A percentile compares a stretch with the other conserved stretches of the same genome.
These are phyloP conservation scores for Ustilago sp. DNA, from an alignment of 1,284 basidiomycete genomes.

Conservation along the genomic window DNA sequence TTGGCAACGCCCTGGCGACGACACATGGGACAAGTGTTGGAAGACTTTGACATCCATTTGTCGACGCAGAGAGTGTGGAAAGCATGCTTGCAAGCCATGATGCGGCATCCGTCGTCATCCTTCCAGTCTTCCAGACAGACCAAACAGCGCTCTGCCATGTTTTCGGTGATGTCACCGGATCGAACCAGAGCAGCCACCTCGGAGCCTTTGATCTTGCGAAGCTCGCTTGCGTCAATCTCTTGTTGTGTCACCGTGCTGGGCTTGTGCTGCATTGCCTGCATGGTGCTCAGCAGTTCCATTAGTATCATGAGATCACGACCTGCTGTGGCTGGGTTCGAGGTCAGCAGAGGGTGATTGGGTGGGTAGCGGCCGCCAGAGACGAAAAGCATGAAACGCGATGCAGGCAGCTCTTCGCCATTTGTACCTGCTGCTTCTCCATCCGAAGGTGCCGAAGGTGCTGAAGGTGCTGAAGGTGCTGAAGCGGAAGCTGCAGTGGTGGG, in stretches of 20 bases:
- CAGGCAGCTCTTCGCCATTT: conserved; percentile 29
- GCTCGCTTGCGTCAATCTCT: conserved; percentile 60
- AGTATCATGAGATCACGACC: conserved; percentile 66
- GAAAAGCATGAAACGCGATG: conserved; percentile 66
- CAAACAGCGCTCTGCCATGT: conserved; percentile 63
- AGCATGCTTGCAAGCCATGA: conserved; percentile 61
- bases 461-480: not conserved
- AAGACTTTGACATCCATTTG: conserved; percentile 57
- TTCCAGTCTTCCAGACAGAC: conserved; percentile 67
- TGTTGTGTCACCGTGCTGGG: conserved; percentile 57
- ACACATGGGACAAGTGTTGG: conserved; percentile 64
- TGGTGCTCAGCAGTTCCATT: conserved; percentile 65
- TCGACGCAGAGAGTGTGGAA: conserved; percentile 64
- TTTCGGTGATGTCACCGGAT: conserved; percentile 59
- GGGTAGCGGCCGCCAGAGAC: conserved; percentile 65
- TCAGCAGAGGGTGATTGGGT: conserved; percentile 62
- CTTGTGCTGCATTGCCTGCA: conserved; percentile 59
- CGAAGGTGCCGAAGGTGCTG: not conserved
- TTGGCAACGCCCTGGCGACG: conserved; percentile 51
- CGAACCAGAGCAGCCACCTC: conserved; percentile 42
- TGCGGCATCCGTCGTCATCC: conserved; percentile 57
- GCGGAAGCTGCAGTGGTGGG: not conserved
- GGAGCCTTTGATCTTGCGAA: conserved; percentile 45
- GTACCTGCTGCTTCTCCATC: conserved; percentile 1
- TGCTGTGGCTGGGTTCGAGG: conserved; percentile 55